Base-by-base conservation (phyloP, 164 flowering plant species). In the Vitis vinifera region DNA sequence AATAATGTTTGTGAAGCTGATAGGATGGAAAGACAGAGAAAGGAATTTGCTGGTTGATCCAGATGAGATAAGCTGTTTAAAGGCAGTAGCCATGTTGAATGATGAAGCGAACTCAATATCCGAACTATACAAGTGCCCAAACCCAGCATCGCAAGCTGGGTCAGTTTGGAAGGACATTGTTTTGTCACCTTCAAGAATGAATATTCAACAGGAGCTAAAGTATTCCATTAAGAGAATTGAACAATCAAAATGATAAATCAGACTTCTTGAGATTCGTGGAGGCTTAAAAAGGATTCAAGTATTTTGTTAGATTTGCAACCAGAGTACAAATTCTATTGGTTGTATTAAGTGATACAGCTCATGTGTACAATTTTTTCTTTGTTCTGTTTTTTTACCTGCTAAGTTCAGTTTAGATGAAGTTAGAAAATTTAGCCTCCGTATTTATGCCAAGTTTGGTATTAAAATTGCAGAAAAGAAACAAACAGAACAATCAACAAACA, bases 11-110 rank as follows among this genome's bases (percentile, higher is more conserved):
- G 48, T 81, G 75, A 75, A 89, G 94, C 56, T 89, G 82, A 86
- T 89, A 82, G 94, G 90, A 74, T 86, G 89, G 94, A 89, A 89
- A 69, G 94, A 89, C 51, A 86, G 75, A 73, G 94, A 88, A 75
- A 87, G 63, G 82, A 89, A 74, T 23, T 62, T 89, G 76, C 82
- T 89, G 63, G 91, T 89, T 12, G 94, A 89, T 74, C 94, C 91
- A 66, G 94, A 86, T 11, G 94, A 87, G 75, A 85, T 89, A 64
- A 65, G 73, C 66, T 78, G 81, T 53, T 64, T 89, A 60, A 84
- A 86, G 66, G 75, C 55, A 55, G 77, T 89, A 10, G 87, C 78
- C 15, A 79, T 74, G 62, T 72, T 89, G 78, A 86, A 89, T 55
- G 91, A 87, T 29, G 79, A 76, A 16, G 91, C 91, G 57, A 81